Base-by-base conservation (phyloP, 1,284 basidiomycete genomes). In the Taiwanofungus camphoratus region DNA sequence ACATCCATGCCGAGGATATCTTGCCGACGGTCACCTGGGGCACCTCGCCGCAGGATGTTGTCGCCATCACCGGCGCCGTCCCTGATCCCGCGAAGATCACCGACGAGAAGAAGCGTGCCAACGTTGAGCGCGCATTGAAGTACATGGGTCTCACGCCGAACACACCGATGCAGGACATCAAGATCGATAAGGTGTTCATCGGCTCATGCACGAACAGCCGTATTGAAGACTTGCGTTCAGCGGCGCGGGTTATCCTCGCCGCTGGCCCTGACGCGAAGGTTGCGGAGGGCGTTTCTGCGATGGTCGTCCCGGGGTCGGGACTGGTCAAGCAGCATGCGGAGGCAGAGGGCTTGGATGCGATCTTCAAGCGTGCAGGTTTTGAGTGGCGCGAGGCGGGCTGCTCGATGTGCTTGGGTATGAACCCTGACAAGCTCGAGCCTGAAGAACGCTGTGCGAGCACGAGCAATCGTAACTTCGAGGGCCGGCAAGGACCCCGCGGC, bases 341-440 rank as follows among this genome's bases (percentile, higher is more conserved):
- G 68, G 87, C 82, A 20, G 93, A 97, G 60, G 92, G 93, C 30
- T 74, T 97, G 48, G 92, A 96, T 59, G 76, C 76, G 43, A 73
- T 97, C 58, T 94, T 97, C 76, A 92, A 84, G 65, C 87, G 90
- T 40, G 93, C 93, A 21, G 94, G 94, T 16, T 97, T 96, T 58
- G 94, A 97, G 63, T 97, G 92, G 93, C 79, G 93, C 46, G 94
- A 97, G 67, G 94, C 94, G 22, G 93, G 93, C 23, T 97, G 93
- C 64, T 97, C 94, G 23, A 97, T 97, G 94, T 97, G 93, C 67
- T 65, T 97, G 50, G 94, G 92, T 33, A 97, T 97, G 94, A 97
- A 97, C 67, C 91, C 93, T 8, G 93, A 97, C 67, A 92, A 95
- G 65, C 74, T 97, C 41, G 73, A 77, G 27, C 91, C 92, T 3